phyloP scores from a whole-genome alignment of 2,329 filamentous ascomycete genomes.

The Intubia oerlemansii region DNA sequence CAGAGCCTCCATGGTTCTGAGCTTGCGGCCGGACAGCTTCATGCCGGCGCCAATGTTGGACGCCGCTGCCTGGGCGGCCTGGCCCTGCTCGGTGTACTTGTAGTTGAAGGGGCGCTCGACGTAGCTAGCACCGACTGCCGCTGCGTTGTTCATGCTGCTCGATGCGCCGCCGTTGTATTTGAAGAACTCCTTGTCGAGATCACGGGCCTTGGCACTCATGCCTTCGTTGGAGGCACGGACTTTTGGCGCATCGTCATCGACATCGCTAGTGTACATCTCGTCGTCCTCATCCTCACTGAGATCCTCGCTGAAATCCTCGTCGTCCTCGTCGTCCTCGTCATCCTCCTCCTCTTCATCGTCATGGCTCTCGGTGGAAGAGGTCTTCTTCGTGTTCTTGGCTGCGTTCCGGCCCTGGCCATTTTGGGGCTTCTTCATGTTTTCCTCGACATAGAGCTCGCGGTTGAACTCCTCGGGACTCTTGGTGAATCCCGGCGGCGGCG shows the following conservation, averaged over 20 bases:
- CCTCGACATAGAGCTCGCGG: slow-evolving; percentile 63
- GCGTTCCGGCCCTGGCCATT: slow-evolving; percentile 29
- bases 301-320: background rate
- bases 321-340: background rate
- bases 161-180: background rate
- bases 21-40: slow-evolving; percentile 69
- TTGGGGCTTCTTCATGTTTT: slow-evolving; percentile 69
- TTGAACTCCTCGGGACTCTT: slow-evolving; percentile 67
- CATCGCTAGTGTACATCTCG: slow-evolving; percentile 12
- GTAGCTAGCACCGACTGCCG: slow-evolving; percentile 23
- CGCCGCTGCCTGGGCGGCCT: slow-evolving; percentile 11
- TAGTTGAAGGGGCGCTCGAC: slow-evolving; percentile 69
- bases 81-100: slow-evolving; percentile 69
- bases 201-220: slow-evolving; percentile 31
- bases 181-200: slow-evolving; percentile 82
- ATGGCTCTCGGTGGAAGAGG: background rate
- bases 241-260: slow-evolving; percentile 15
- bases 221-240: slow-evolving; percentile 17
- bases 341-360: background rate
- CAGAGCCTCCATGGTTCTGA: slow-evolving; percentile 57
- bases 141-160: background rate
- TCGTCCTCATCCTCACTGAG: background rate
- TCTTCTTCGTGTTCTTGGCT: background rate
- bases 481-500: slow-evolving; percentile 48
- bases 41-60: slow-evolving; percentile 5